phyloP scores from a whole-genome alignment of 208 protist genomes.

The Vickermania spadyakhi region DNA sequence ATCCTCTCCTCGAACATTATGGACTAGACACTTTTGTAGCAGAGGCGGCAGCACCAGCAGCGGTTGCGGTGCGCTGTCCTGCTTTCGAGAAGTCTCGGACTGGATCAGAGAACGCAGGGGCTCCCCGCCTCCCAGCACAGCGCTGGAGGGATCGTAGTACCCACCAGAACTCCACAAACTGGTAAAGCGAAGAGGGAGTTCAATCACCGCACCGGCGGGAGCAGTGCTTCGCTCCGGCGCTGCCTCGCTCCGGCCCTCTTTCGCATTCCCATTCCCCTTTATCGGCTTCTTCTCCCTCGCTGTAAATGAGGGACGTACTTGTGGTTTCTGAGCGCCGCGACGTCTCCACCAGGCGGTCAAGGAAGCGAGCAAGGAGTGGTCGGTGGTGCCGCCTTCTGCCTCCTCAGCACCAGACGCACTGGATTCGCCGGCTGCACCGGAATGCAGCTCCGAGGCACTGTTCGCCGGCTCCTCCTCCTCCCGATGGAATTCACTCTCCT shows the following conservation, averaged over 20 bases:
- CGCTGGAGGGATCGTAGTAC: background rate
- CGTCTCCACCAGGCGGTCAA: too few relatives aligned
- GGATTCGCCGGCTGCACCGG: background rate
- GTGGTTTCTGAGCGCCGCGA: too few relatives aligned
- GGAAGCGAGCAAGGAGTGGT: background rate
- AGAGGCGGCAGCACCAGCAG: conserved; percentile 15
- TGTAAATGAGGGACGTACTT: too few relatives aligned
- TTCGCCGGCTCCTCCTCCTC: too few relatives aligned
- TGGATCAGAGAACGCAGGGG: too few relatives aligned
- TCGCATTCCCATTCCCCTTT: too few relatives aligned
- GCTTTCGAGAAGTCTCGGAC: too few relatives aligned
- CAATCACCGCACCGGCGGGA: background rate
- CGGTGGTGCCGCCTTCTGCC: background rate
- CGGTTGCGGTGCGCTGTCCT: background rate
- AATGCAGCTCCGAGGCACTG: background rate
- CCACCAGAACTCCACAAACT: background rate
- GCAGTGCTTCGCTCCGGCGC: background rate
- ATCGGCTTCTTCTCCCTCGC: too few relatives aligned
- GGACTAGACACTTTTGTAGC: conserved; percentile 46
- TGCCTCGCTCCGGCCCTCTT: too few relatives aligned
- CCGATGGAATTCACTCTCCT: too few relatives aligned
- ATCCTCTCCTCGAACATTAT: conserved; percentile 38
- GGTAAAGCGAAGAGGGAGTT: background rate
- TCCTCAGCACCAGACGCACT: background rate
- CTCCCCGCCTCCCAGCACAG: too few relatives aligned